Evolutionary conservation across 208 protist genomes (phyloP).

Genomic region (Leishmania braziliensis): DNA sequence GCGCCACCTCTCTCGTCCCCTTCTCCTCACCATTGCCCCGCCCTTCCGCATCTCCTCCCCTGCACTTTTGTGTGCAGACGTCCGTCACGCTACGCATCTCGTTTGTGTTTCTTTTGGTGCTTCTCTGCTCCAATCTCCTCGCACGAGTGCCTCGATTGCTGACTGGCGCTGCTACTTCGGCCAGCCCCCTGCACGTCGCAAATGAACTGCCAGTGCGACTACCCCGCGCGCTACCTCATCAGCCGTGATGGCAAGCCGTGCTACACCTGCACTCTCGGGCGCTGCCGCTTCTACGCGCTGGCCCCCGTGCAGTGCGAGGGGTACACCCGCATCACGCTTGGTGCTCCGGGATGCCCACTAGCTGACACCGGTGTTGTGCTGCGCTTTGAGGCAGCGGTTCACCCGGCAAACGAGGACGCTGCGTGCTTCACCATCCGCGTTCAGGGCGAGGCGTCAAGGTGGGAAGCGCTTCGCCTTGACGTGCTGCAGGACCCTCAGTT

Average conservation of each 20-base stretch:
- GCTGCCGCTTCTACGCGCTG: conserved; percentile 69
- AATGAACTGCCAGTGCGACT: conserved; percentile 83
- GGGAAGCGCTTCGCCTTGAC: conserved; percentile 19
- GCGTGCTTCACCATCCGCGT: conserved; percentile 36
- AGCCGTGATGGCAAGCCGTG: conserved; percentile 53
- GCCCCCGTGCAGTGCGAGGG: conserved; percentile 61
- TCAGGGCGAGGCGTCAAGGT: conserved; percentile 26
- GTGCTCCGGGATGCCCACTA: conserved; percentile 18
- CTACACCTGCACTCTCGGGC: conserved; percentile 57
- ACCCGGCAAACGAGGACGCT: conserved; percentile 46
- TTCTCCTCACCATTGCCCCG: background rate
- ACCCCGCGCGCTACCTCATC: conserved; percentile 42
- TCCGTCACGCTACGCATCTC: background rate
- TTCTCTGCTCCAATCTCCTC: background rate
- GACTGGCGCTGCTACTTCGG: background rate
- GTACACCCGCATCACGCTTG: conserved; percentile 61
- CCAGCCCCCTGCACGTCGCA: background rate
- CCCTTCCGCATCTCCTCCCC: background rate
- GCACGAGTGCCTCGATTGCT: background rate
- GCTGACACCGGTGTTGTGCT: conserved; percentile 46
- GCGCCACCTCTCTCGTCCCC: background rate
- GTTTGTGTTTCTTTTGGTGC: background rate
- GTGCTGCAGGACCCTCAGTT: conserved; percentile 55
- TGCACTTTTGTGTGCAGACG: background rate
- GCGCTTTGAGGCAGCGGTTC: conserved; percentile 71